phyloP scores from a whole-genome alignment of 179 eudicot species.

The Spinacia oleracea region DNA sequence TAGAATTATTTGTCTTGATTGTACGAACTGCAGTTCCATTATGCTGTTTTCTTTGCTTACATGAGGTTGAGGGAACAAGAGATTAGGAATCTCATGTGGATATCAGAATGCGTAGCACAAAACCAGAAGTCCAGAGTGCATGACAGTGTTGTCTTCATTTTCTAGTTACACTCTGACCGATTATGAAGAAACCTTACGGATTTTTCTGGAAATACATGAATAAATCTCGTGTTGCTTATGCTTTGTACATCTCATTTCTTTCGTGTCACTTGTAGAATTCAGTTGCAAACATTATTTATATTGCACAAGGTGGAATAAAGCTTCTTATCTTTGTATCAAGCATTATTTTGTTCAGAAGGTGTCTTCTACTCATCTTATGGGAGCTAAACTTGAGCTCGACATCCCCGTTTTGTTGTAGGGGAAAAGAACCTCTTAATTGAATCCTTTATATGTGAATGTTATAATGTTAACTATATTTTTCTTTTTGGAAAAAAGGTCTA shows the following conservation, averaged over 20 bases:
- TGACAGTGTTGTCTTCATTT: constrained; percentile 97
- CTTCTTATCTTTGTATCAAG: constrained; percentile 19
- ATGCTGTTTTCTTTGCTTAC: constrained; percentile 90
- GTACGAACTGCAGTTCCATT: constrained; percentile 77
- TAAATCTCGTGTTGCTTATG: constrained; percentile 18
- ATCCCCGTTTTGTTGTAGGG: constrained; percentile 26
- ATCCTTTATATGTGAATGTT: constrained; percentile 1
- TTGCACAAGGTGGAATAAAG: constrained; percentile 35
- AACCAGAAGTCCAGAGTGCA: constrained; percentile 96
- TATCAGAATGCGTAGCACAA: constrained; percentile 98
- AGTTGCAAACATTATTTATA: constrained; percentile 20
- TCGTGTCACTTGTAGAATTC: constrained; percentile 19
- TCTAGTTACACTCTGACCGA: constrained; percentile 34
- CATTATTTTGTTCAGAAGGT: constrained; percentile 22
- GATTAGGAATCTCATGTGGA: constrained; percentile 99
- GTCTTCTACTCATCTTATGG: background rate
- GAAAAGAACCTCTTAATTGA: constrained; percentile 5
- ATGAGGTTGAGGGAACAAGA: constrained; percentile 98
- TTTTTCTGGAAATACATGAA: constrained; percentile 4
- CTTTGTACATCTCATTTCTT: constrained; percentile 27
- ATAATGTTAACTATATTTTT: background rate
- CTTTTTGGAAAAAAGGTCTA: background rate
- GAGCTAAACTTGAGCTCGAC: constrained; percentile 10
- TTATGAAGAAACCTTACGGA: constrained; percentile 14
- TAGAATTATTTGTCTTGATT: constrained; percentile 1